These are phyloP conservation scores for Crucihimalaya himalaica DNA, from an alignment of 345 rosid species.

Conservation along the genomic window DNA sequence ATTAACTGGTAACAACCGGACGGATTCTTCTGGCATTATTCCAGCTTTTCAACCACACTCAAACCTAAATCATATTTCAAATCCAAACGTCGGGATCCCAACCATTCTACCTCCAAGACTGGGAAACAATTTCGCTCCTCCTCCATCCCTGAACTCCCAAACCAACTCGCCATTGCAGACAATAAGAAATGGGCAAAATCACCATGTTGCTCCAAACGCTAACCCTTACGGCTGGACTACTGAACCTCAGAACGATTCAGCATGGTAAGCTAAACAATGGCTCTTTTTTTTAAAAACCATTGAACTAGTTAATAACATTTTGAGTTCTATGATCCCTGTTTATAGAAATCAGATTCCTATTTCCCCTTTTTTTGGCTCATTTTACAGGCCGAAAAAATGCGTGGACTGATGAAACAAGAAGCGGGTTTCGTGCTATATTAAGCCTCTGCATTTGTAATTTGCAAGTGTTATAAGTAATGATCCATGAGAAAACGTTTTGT, in stretches of 20 bases:
- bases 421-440: neutral
- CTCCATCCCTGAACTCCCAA: constrained; percentile 33
- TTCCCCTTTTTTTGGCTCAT: neutral
- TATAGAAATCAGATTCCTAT: constrained; percentile 17
- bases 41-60: constrained; percentile 39
- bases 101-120: constrained; percentile 30
- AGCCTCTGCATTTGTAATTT: constrained; percentile 4
- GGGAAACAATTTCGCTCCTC: constrained; percentile 22
- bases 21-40: constrained; percentile 29
- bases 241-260: constrained; percentile 27
- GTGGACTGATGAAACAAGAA: constrained; percentile 33
- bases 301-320: neutral
- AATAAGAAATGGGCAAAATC: constrained; percentile 25
- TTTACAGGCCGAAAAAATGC: constrained; percentile 37
- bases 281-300: neutral
- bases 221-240: constrained; percentile 32
- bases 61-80: constrained; percentile 32
- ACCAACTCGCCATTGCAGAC: constrained; percentile 25
- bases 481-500: constrained; percentile 28
- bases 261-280: constrained; percentile 30
- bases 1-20: constrained; percentile 37
- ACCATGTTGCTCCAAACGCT: constrained; percentile 24
- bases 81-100: constrained; percentile 17
- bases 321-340: neutral
- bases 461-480: constrained; percentile 18